These are phyloP conservation scores for Dionaea muscipula DNA, from an alignment of 179 eudicot species.

Conservation along the genomic window DNA sequence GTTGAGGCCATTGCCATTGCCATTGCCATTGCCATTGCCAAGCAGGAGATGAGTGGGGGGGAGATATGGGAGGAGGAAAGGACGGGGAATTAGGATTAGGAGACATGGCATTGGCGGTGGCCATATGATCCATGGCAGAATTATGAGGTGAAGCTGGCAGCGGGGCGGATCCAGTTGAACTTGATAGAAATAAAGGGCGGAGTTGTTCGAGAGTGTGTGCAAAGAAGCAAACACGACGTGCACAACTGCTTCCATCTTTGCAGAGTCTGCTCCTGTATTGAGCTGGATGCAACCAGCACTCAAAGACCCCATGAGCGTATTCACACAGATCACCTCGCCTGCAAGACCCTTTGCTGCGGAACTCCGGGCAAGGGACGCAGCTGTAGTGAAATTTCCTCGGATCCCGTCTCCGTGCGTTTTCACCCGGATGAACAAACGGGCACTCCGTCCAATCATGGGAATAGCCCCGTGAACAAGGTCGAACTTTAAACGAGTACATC, in stretches of 20 bases:
- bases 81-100: conserved; percentile 30
- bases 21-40: no score
- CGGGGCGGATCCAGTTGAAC: conserved; percentile 39
- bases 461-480: conserved; percentile 53
- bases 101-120: conserved; percentile 30
- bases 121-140: conserved; percentile 43
- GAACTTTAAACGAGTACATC: conserved; percentile 45
- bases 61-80: conserved; percentile 33
- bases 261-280: conserved; percentile 46
- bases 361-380: conserved; percentile 56
- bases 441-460: conserved; percentile 67
- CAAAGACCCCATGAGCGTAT: conserved; percentile 51
- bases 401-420: conserved; percentile 48
- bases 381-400: conserved; percentile 51
- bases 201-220: conserved; percentile 44
- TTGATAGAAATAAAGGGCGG: conserved; percentile 31
- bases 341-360: conserved; percentile 45
- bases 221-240: conserved; percentile 49
- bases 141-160: conserved; percentile 29
- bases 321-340: conserved; percentile 45
- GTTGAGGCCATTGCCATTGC: no score
- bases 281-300: conserved; percentile 56
- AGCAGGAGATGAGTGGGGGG: conserved; percentile 26
- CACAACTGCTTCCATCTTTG: conserved; percentile 39
- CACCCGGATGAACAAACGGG: conserved; percentile 61